Evolutionary conservation across 352 stramenopile species (phyloP).

Genomic region (Phytophthora foliorum): DNA sequence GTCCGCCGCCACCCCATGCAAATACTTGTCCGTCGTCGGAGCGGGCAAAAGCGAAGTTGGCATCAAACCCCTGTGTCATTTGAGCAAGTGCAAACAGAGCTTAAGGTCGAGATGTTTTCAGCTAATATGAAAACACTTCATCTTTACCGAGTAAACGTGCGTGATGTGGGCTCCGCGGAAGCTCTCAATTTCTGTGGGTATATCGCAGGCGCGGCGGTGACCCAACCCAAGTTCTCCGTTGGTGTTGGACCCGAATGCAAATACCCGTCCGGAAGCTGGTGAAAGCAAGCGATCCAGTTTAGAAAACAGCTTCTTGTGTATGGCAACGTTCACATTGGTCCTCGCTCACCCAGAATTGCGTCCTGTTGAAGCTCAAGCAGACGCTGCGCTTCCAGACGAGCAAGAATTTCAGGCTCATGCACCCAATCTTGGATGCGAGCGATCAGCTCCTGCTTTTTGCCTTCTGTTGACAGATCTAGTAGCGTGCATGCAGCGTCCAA

Average conservation of each 20-base stretch:
- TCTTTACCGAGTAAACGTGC: constrained; percentile 56
- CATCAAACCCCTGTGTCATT: constrained; percentile 63
- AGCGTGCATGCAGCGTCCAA: constrained; percentile 68
- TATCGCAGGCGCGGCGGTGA: constrained; percentile 45
- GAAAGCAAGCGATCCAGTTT: background rate
- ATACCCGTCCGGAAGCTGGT: constrained; percentile 65
- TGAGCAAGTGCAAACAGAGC: background rate
- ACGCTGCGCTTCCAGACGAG: constrained; percentile 44
- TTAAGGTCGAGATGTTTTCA: background rate
- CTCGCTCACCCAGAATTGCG: constrained; percentile 51
- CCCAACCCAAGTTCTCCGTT: constrained; percentile 73
- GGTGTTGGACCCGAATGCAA: constrained; percentile 74
- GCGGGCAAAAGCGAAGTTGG: constrained; percentile 84
- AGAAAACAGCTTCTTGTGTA: background rate
- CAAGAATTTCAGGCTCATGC: constrained; percentile 59
- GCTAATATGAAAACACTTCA: background rate
- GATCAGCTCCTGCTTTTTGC: constrained; percentile 73
- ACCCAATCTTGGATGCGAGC: constrained; percentile 82
- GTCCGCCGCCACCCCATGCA: constrained; percentile 86
- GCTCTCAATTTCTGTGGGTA: constrained; percentile 64
- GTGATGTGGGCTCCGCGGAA: constrained; percentile 57
- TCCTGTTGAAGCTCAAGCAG: constrained; percentile 51
- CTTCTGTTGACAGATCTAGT: constrained; percentile 55
- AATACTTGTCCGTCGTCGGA: constrained; percentile 87
- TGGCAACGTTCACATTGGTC: background rate